Conservation (phyloP, 768 basidiomycete genomes). For the Suillus alpinus region DNA sequence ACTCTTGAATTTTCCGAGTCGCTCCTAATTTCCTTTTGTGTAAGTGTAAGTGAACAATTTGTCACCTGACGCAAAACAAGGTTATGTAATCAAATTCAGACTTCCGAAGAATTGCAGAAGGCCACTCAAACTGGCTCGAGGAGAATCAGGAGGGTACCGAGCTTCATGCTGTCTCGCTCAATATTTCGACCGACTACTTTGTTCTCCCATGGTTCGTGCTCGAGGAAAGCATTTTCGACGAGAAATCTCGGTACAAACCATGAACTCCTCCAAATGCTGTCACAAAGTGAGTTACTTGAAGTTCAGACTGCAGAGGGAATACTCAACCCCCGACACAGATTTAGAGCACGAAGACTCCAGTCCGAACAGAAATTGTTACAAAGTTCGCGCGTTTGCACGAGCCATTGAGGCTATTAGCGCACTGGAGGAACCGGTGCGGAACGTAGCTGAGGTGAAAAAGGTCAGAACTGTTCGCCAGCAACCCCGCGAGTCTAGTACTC, state of each 20-base stretch:
- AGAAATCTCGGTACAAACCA: conserved; percentile 29
- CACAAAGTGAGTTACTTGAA: conserved; percentile 34
- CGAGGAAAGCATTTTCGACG: neutral
- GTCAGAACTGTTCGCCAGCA: conserved; percentile 19
- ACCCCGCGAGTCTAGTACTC: neutral
- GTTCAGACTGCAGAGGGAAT: neutral
- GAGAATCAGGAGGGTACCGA: neutral
- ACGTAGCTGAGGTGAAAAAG: conserved; percentile 40
- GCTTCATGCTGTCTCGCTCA: neutral
- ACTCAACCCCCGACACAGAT: conserved; percentile 22
- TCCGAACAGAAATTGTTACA: conserved; percentile 40
- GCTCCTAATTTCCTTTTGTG: conserved; percentile 9
- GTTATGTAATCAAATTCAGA: neutral
- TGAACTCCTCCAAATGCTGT: conserved; percentile 38
- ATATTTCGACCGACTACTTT: neutral
- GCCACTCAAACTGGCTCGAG: neutral
- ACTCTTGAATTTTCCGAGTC: conserved; percentile 26
- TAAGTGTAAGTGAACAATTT: neutral
- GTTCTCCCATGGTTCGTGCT: neutral
- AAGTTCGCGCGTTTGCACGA: conserved; percentile 47
- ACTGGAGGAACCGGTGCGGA: conserved; percentile 41
- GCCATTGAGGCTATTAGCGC: conserved; percentile 44
- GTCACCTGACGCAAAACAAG: neutral
- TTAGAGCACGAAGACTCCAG: conserved; percentile 42
- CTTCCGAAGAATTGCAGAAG: neutral